Evolutionary conservation across 495 filamentous ascomycete species (phyloP).

Genomic region (Xylaria acuta): DNA sequence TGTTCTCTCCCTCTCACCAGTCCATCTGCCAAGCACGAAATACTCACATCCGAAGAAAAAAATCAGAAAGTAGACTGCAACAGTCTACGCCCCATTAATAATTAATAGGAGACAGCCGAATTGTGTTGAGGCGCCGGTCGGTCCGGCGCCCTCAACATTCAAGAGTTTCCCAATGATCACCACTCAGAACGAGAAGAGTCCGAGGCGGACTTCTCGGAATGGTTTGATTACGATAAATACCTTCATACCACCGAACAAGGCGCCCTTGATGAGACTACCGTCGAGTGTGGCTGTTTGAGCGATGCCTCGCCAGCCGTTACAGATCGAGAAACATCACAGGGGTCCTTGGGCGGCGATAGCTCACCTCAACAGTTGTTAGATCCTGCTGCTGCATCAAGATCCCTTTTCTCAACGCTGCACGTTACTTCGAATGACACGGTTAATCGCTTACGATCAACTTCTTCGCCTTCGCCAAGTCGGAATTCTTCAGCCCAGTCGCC

Average conservation of each 20-base stretch:
- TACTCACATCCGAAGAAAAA: neutral
- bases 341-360: neutral
- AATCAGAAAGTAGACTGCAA: neutral
- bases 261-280: neutral
- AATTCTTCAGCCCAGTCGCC: neutral
- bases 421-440: neutral
- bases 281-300: neutral
- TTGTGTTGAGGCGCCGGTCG: constrained; percentile 1
- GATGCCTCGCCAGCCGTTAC: neutral
- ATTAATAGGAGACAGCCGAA: neutral
- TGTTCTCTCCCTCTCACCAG: neutral
- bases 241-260: neutral
- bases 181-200: constrained; percentile 5
- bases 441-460: neutral
- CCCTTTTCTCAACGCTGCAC: neutral
- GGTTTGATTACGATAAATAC: constrained; percentile 1
- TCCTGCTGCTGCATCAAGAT: neutral
- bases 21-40: neutral
- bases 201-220: neutral
- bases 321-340: neutral
- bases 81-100: neutral
- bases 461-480: neutral
- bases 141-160: constrained; percentile 10
- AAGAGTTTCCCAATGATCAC: neutral
- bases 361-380: neutral